These are phyloP conservation scores for Wallacemonas sp. DNA, from an alignment of 208 protist genomes.

Conservation along the genomic window DNA sequence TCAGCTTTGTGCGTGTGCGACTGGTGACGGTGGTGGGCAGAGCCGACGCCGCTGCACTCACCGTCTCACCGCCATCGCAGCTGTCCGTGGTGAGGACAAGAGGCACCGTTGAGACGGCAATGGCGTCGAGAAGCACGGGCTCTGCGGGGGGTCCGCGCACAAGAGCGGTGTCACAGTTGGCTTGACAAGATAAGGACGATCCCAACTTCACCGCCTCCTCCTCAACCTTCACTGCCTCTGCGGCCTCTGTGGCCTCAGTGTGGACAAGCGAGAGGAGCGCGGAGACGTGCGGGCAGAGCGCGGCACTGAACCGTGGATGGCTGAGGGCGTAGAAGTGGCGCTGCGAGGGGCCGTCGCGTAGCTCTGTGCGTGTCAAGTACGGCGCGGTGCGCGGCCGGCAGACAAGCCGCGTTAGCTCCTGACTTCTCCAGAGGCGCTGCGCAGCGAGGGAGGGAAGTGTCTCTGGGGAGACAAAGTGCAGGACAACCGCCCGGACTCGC, in stretches of 20 bases:
- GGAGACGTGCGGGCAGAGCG: conserved; percentile 10
- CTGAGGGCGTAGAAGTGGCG: conserved; percentile 5
- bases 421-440: background rate
- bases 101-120: background rate
- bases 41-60: too few relatives aligned
- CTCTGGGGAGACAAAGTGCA: background rate
- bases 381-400: conserved; percentile 5
- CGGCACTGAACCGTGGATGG: conserved; percentile 1
- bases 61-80: too few relatives aligned
- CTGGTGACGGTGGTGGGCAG: background rate
- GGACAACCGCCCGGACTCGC: background rate
- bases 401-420: background rate
- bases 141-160: background rate
- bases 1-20: background rate
- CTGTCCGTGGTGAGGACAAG: background rate
- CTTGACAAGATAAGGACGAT: too few relatives aligned
- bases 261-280: background rate
- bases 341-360: background rate
- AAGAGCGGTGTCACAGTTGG: too few relatives aligned
- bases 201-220: too few relatives aligned
- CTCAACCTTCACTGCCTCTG: too few relatives aligned
- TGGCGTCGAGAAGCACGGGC: background rate
- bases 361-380: background rate
- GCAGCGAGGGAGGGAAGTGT: background rate
- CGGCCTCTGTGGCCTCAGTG: background rate